Base-by-base conservation (phyloP, 2,329 filamentous ascomycete species). In the Aspergillus flavus region DNA sequence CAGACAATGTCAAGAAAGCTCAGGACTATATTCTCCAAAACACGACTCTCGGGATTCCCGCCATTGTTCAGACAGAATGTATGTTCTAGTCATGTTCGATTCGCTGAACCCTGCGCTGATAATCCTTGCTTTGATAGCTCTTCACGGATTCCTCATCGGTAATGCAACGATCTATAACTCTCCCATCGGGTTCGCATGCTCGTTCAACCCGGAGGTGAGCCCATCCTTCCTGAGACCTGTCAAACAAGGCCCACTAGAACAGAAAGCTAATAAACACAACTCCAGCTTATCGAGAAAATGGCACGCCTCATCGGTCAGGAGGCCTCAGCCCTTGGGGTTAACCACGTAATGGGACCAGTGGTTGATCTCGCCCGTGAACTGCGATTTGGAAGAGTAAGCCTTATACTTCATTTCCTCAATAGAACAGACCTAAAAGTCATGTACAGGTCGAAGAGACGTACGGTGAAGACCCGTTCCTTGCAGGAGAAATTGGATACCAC, bases 111-210 rank as follows among this genome's bases (percentile, higher is more conserved):
- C 6, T 32, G 23, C 26, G 26, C 26, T 50, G 26, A 50, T 9
- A 28, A n/a, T 7, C 16, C 10, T 16, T 30, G 16, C 6, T 50
- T 9, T 9, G 7, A 16, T 28, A 62, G 60, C 54, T 5, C 89
- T 93, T 52, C 90, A 93, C 70, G 91, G 90, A 1, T 88, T 92
- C 67, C 80, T 92, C 36, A 85, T 89, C 50, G 85, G 85, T 11
- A 92, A 92, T 73, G 90, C 89, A 3, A 93, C 91, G 1, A 91
- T 93, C 63, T 93, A 92, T 81, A 93, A 92, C 76, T 91, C 88
- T 1, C 90, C 91, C 0, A 92, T 93, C 68, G 90, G 82, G 9
- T 86, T 90, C 59, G 90, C 86, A 19, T 91, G 89, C 71, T 89
- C 89, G 0, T 93, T 88, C 80, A 91, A 93, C 72, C 84, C 85